Conservation (phyloP, 305 asterid species). For the Fraxinus albicans region DNA sequence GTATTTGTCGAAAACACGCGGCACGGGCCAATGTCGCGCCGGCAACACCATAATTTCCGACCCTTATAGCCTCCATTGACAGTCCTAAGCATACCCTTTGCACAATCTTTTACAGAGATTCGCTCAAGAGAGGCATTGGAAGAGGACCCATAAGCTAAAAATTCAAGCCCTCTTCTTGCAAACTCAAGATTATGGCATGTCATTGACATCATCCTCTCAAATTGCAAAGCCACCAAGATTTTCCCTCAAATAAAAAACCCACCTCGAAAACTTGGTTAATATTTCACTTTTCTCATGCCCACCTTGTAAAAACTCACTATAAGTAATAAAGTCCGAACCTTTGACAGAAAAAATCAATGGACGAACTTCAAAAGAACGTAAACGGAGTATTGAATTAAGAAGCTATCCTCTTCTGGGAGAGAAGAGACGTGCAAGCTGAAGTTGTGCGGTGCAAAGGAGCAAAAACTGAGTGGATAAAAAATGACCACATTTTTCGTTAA, state of each 20-base stretch:
- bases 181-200: constrained; percentile 65
- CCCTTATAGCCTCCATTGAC: constrained; percentile 41
- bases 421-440: constrained; percentile 25
- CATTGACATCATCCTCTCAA: constrained; percentile 62
- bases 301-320: constrained; percentile 9
- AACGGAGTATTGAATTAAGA: constrained; percentile 15
- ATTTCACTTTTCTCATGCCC: constrained; percentile 31
- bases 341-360: background rate
- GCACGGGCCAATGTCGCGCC: constrained; percentile 53
- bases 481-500: constrained; percentile 27
- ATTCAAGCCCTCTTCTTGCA: constrained; percentile 56
- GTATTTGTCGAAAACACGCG: constrained; percentile 66
- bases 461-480: constrained; percentile 58
- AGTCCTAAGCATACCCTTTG: constrained; percentile 43
- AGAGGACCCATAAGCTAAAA: constrained; percentile 67
- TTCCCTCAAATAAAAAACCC: constrained; percentile 35
- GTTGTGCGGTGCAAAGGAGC: constrained; percentile 20
- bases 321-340: constrained; percentile 24
- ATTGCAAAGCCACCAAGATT: constrained; percentile 16
- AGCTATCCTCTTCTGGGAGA: constrained; percentile 10
- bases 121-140: constrained; percentile 52
- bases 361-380: constrained; percentile 11
- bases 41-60: constrained; percentile 44
- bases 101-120: constrained; percentile 32
- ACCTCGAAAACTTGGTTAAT: constrained; percentile 37